phyloP scores from a whole-genome alignment of 257 asterid species.

The Plantago major region DNA sequence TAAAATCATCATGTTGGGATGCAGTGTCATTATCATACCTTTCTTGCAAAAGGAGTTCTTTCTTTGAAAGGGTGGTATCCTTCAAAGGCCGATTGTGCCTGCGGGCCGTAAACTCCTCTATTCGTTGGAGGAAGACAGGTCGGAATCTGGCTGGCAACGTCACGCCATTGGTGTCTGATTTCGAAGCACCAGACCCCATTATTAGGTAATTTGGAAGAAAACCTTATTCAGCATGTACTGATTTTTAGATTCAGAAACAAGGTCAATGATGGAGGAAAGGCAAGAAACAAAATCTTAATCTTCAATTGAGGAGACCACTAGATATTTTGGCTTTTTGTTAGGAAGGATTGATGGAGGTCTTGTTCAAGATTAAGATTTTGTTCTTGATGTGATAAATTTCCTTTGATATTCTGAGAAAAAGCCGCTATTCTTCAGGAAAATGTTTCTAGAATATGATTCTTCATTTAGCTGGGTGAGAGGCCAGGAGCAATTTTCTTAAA shows the following conservation, averaged over 20 bases:
- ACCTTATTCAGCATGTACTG: slow-evolving; percentile 1
- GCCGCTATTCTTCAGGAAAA: slow-evolving; percentile 7
- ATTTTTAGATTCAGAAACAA: neutral
- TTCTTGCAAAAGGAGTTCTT: slow-evolving; percentile 29
- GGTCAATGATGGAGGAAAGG: too few species aligned
- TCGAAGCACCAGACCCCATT: slow-evolving; percentile 35
- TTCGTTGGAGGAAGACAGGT: slow-evolving; percentile 29
- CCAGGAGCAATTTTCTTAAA: slow-evolving; percentile 8
- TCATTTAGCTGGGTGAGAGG: neutral
- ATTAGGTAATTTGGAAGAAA: neutral
- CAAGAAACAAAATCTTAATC: neutral
- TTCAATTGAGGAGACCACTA: neutral
- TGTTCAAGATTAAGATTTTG: neutral
- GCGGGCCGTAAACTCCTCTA: slow-evolving; percentile 19
- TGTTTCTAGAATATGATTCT: neutral
- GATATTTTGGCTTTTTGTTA: neutral
- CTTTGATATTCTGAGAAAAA: slow-evolving; percentile 2
- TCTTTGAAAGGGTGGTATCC: slow-evolving; percentile 31
- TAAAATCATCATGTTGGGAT: neutral
- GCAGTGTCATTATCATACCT: slow-evolving; percentile 18
- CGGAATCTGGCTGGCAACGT: slow-evolving; percentile 22
- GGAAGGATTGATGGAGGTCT: neutral
- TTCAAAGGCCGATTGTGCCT: slow-evolving; percentile 18
- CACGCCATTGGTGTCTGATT: slow-evolving; percentile 21
- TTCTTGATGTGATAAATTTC: neutral